phyloP scores from a whole-genome alignment of 2,329 filamentous ascomycete genomes.

The Pseudocercospora ulei region DNA sequence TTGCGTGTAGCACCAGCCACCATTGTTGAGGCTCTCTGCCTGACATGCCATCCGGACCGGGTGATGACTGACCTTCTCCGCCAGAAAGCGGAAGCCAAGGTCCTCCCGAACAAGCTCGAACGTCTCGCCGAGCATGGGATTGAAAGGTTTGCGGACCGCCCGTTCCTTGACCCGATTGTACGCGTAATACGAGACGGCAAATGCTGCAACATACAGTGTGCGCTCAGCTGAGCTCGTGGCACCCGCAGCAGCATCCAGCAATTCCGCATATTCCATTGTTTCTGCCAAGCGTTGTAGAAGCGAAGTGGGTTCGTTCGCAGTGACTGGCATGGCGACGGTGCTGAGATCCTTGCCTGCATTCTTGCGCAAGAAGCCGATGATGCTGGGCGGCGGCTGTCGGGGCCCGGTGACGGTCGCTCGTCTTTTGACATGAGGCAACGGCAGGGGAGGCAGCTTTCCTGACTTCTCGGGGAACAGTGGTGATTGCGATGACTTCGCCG shows the following conservation, averaged over 20 bases:
- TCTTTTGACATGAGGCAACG: constrained; percentile 57
- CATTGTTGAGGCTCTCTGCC: constrained; percentile 53
- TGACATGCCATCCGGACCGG: constrained; percentile 89
- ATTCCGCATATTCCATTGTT: constrained; percentile 77
- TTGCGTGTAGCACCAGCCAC: constrained; percentile 79
- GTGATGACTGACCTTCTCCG: constrained; percentile 88
- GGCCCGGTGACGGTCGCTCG: constrained; percentile 62
- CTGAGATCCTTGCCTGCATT: constrained; percentile 97
- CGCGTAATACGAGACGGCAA: constrained; percentile 80
- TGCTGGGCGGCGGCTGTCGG: constrained; percentile 70
- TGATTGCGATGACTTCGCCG: constrained; percentile 21
- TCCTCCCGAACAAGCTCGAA: constrained; percentile 86
- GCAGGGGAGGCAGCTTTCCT: constrained; percentile 67
- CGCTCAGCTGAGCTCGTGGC: constrained; percentile 51
- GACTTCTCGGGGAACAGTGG: constrained; percentile 63
- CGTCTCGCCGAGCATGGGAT: constrained; percentile 90
- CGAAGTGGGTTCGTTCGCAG: constrained; percentile 85
- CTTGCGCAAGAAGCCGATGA: constrained; percentile 90
- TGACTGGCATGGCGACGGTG: constrained; percentile 95
- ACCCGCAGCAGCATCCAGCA: constrained; percentile 63
- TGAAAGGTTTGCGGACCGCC: constrained; percentile 90
- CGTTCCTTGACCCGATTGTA: constrained; percentile 76
- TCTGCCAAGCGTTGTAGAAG: constrained; percentile 81
- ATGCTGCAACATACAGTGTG: constrained; percentile 75
- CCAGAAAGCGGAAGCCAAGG: constrained; percentile 77